These are phyloP conservation scores for Ganoderma resinaceum DNA, from an alignment of 1,284 basidiomycete genomes.

Conservation along the genomic window DNA sequence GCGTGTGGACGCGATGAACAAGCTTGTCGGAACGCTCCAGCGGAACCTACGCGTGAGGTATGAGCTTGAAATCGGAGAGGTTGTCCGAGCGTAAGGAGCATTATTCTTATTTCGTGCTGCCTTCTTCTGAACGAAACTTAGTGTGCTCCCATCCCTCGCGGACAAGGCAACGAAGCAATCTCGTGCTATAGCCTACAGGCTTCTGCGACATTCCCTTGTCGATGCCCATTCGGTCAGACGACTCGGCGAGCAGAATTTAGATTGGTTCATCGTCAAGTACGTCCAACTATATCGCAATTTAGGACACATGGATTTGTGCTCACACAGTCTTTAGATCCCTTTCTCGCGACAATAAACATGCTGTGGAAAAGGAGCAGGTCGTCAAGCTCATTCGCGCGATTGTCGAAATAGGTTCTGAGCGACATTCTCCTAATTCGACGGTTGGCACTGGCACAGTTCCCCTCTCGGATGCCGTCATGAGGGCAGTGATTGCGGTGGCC, in stretches of 20 bases:
- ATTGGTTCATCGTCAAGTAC: conserved; percentile 91
- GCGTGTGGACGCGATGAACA: conserved; percentile 69
- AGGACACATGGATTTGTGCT: neutral
- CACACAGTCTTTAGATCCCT: conserved; percentile 64
- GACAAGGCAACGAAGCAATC: conserved; percentile 79
- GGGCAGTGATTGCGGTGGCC: conserved; percentile 91
- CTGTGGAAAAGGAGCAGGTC: conserved; percentile 93
- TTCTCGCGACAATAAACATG: conserved; percentile 83
- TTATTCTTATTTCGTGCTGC: neutral
- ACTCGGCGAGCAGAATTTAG: conserved; percentile 69
- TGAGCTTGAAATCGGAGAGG: conserved; percentile 74
- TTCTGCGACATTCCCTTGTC: conserved; percentile 83
- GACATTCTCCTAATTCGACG: conserved; percentile 50
- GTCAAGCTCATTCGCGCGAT: conserved; percentile 91
- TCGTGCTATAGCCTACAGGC: conserved; percentile 87
- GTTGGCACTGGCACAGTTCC: conserved; percentile 59
- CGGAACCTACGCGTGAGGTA: conserved; percentile 80
- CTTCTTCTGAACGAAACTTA: conserved; percentile 40
- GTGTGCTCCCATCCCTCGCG: conserved; percentile 78
- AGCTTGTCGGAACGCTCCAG: conserved; percentile 75
- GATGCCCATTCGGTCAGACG: conserved; percentile 70
- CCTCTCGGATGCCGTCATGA: conserved; percentile 80
- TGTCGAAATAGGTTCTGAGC: conserved; percentile 74
- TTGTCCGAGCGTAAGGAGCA: conserved; percentile 72
- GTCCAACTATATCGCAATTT: conserved; percentile 25